Conservation (phyloP, 805 yeast genomes). For the Metschnikowia aberdeeniae region DNA sequence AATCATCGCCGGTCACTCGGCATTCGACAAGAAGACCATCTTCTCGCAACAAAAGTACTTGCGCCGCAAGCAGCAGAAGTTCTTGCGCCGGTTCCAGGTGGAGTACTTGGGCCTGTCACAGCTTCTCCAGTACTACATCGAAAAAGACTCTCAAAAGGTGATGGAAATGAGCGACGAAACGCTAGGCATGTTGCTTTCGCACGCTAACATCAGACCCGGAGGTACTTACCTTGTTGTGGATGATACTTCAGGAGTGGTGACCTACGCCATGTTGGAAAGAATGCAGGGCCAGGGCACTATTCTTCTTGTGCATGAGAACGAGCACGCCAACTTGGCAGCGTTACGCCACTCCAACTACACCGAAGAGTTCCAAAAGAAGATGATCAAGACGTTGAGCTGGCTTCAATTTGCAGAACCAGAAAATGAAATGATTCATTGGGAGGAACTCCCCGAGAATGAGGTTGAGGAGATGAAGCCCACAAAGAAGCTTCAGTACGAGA, state of each 20-base stretch:
- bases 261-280: slow-evolving; percentile 83
- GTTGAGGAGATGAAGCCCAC: slow-evolving; percentile 52
- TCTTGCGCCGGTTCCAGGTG: slow-evolving; percentile 78
- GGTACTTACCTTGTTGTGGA: slow-evolving; percentile 86
- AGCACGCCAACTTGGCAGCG: slow-evolving; percentile 78
- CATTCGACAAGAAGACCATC: slow-evolving; percentile 83
- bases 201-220: slow-evolving; percentile 83
- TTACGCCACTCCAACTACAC: slow-evolving; percentile 64
- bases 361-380: slow-evolving; percentile 45
- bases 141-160: slow-evolving; percentile 68
- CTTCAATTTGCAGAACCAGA: slow-evolving; percentile 84
- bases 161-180: slow-evolving; percentile 84
- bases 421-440: slow-evolving; percentile 44
- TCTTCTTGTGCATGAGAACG: slow-evolving; percentile 82
- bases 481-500: slow-evolving; percentile 62
- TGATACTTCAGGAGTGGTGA: slow-evolving; percentile 90
- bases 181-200: slow-evolving; percentile 68
- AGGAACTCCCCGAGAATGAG: slow-evolving; percentile 48
- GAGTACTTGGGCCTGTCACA: slow-evolving; percentile 69
- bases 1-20: slow-evolving; percentile 78
- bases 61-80: slow-evolving; percentile 88
- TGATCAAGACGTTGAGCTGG: slow-evolving; percentile 69
- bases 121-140: slow-evolving; percentile 68
- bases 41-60: slow-evolving; percentile 90
- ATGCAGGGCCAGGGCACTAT: slow-evolving; percentile 76